A percentile compares a stretch with the other conserved stretches of the same genome.
These are phyloP conservation scores for Phylloporus arenicola DNA, from an alignment of 768 basidiomycete species.

Conservation along the genomic window DNA sequence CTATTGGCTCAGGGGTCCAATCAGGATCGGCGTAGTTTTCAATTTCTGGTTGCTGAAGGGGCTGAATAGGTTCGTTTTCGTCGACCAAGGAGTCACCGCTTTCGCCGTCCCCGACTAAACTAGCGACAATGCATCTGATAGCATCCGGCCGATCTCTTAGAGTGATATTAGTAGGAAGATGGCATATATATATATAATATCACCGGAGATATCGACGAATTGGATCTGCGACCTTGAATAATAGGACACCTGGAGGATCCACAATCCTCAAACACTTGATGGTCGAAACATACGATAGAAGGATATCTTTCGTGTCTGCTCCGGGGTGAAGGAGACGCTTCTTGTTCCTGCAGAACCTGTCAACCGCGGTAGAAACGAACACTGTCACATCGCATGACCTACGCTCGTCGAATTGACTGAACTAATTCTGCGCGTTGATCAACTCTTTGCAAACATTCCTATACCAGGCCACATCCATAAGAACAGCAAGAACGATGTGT, in stretches of 20 bases:
- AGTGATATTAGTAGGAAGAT: background rate
- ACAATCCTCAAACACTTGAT: conserved; percentile 87
- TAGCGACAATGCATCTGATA: conserved; percentile 88
- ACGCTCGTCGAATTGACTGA: conserved; percentile 75
- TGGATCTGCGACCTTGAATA: conserved; percentile 92
- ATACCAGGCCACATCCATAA: background rate
- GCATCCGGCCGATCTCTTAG: conserved; percentile 83
- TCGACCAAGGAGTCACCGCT: conserved; percentile 78
- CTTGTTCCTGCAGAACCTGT: conserved; percentile 51
- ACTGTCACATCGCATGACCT: conserved; percentile 4
- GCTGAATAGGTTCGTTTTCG: conserved; percentile 75
- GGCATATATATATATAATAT: conserved; percentile 5
- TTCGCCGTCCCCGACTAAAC: conserved; percentile 82
- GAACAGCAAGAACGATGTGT: background rate
- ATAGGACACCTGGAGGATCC: conserved; percentile 87
- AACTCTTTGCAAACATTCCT: conserved; percentile 78
- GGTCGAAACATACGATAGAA: conserved; percentile 85
- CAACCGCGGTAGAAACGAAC: background rate
- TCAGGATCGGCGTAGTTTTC: conserved; percentile 90
- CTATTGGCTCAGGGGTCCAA: conserved; percentile 95
- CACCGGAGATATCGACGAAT: conserved; percentile 86
- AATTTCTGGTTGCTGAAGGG: conserved; percentile 64
- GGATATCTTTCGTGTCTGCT: conserved; percentile 87
- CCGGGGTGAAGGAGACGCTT: conserved; percentile 93
- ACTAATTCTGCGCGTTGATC: conserved; percentile 77